A percentile compares a stretch with the other conserved stretches of the same genome.
phyloP scores from a whole-genome alignment of 169 alveolate species.

The Cardiosporidium cionae region DNA sequence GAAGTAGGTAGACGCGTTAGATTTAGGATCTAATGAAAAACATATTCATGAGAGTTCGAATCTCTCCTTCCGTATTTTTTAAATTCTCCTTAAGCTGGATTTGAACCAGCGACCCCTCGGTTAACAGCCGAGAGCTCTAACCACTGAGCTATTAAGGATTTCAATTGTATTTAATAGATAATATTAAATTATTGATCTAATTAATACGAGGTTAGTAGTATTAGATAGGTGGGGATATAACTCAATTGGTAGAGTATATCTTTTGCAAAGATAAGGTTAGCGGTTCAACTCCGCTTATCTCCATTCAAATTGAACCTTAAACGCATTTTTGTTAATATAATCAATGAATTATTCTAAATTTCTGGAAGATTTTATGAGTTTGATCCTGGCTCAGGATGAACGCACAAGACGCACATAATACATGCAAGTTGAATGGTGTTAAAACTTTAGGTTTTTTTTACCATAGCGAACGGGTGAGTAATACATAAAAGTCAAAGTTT shows the following conservation, averaged over 20 bases:
- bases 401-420: conserved; percentile 17
- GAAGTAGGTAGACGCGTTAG: background rate
- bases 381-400: conserved; percentile 26
- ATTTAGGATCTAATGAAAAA: background rate
- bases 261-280: conserved; percentile 6
- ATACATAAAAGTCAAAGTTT: background rate
- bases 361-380: conserved; percentile 3
- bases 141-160: background rate
- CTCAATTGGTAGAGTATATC: conserved; percentile 4
- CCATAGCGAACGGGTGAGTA: conserved; percentile 17
- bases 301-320: background rate
- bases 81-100: background rate
- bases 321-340: conserved; percentile 1
- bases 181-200: too few relatives aligned
- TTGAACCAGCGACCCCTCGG: background rate
- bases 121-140: background rate
- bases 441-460: background rate
- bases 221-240: background rate
- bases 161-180: too few relatives aligned
- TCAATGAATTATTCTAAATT: background rate
- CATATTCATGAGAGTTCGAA: background rate
- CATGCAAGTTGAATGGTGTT: conserved; percentile 12
- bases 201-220: too few relatives aligned
- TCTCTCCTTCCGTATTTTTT: background rate
- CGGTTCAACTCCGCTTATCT: conserved; percentile 28